A percentile compares a stretch with the other conserved stretches of the same genome.
These are phyloP conservation scores for Acacia melanoxylon DNA, from an alignment of 306 rosid genomes.

Conservation along the genomic window DNA sequence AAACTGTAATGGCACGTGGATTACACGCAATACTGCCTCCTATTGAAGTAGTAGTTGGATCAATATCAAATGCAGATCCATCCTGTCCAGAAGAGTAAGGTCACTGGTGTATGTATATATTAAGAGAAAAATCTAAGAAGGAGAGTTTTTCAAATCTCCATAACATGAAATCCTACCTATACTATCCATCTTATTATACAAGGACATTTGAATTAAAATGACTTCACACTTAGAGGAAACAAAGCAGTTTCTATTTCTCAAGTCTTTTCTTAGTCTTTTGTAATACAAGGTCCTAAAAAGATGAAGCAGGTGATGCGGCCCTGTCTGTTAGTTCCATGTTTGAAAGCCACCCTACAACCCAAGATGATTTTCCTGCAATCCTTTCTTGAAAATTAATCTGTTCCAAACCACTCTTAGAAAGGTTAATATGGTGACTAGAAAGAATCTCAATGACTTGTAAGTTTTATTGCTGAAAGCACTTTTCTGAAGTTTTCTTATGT, in stretches of 20 bases:
- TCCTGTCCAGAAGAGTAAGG: constrained; percentile 87
- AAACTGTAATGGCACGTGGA: constrained; percentile 95
- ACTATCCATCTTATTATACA: background rate
- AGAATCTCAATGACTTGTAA: background rate
- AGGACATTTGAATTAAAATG: background rate
- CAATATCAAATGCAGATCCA: constrained; percentile 92
- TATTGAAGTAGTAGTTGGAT: constrained; percentile 83
- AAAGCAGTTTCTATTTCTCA: background rate
- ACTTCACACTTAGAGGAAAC: background rate
- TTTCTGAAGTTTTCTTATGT: background rate
- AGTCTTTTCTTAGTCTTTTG: background rate
- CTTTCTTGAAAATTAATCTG: background rate
- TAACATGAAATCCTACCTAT: background rate
- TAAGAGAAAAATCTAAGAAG: constrained; percentile 4
- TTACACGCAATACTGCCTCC: constrained; percentile 91
- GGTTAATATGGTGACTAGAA: background rate
- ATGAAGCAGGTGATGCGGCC: background rate
- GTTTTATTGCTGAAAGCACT: background rate
- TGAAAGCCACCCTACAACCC: background rate
- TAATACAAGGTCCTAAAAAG: too few species aligned
- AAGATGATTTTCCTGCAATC: background rate
- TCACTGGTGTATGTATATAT: constrained; percentile 23
- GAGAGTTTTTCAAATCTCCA: background rate
- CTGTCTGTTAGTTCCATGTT: background rate
- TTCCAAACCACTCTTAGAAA: background rate